phyloP scores from a whole-genome alignment of 192 early-diverging fungal genomes.

The Geosiphon pyriformis region DNA sequence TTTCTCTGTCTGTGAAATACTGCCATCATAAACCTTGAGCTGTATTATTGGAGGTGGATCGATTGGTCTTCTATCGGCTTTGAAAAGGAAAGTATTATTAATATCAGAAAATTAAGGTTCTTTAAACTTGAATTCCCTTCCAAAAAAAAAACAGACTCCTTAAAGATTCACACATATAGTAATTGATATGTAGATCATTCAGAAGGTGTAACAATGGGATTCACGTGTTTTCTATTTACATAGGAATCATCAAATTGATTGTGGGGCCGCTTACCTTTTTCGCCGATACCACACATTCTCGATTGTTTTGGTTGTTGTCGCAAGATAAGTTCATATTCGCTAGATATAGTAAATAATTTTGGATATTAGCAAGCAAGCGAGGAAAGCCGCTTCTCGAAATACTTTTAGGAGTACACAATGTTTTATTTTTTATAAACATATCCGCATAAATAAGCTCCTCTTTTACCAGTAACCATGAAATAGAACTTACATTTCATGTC shows the following conservation, averaged over 20 bases:
- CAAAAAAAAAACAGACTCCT: too few species aligned
- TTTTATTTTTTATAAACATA: too few species aligned
- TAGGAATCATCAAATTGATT: too few species aligned
- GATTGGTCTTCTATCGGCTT: conserved; percentile 73
- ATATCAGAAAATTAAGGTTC: too few species aligned
- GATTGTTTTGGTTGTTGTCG: conserved; percentile 87
- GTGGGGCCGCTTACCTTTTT: conserved; percentile 83
- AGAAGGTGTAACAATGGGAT: not conserved
- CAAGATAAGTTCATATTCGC: conserved; percentile 58
- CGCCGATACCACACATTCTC: conserved; percentile 88
- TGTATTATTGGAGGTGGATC: conserved; percentile 76
- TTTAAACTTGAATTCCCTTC: too few species aligned
- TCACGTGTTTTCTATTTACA: too few species aligned
- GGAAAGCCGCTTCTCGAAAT: not conserved
- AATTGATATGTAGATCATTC: too few species aligned
- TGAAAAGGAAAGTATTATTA: conserved; percentile 1
- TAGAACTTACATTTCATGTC: conserved; percentile 38
- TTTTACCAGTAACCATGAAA: too few species aligned
- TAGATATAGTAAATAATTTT: conserved; percentile 6
- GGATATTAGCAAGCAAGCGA: not conserved
- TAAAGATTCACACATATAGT: too few species aligned
- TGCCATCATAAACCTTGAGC: conserved; percentile 31
- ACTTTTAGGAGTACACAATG: too few species aligned
- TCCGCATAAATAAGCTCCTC: too few species aligned
- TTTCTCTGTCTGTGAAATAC: conserved; percentile 12